Percentiles rank a stretch among this genome's conserved stretches.
Conservation (phyloP, 2,329 filamentous ascomycete species). For the Trichoderma pleuroti region DNA sequence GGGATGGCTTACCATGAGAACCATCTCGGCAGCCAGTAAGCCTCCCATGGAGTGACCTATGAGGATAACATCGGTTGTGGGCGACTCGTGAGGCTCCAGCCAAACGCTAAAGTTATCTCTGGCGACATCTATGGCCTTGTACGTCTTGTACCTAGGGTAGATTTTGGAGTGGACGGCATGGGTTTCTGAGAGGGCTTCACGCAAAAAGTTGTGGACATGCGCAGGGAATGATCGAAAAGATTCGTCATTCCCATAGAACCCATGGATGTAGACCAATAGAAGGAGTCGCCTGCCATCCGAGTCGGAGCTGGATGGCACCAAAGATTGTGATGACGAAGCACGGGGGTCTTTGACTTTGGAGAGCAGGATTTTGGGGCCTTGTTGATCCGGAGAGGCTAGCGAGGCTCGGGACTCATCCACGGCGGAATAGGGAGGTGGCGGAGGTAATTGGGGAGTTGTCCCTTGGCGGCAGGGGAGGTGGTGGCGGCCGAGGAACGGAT, state of each 20-base stretch:
- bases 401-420: background rate
- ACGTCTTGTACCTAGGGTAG: conserved; percentile 76
- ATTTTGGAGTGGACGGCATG: conserved; percentile 85
- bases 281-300: conserved; percentile 50
- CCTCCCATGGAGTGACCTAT: conserved; percentile 91
- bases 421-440: conserved; percentile 14
- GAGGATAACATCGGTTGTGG: conserved; percentile 73
- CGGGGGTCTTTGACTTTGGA: conserved; percentile 39
- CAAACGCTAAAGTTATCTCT: conserved; percentile 80
- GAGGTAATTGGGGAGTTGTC: background rate
- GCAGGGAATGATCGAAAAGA: conserved; percentile 86
- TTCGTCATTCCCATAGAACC: conserved; percentile 83
- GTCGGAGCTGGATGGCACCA: conserved; percentile 30
- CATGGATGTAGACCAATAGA: conserved; percentile 80
- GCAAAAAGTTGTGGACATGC: conserved; percentile 75
- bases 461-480: conserved; percentile 1
- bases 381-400: background rate
- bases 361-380: background rate
- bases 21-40: conserved; percentile 74
- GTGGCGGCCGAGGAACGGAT: background rate
- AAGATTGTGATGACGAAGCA: conserved; percentile 47
- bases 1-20: conserved; percentile 51
- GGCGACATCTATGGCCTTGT: conserved; percentile 67
- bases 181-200: conserved; percentile 62
- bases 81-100: conserved; percentile 72